These are phyloP conservation scores for Helianthus annuus DNA, from an alignment of 129 eudicot species.

Conservation along the genomic window HanXRQr2.0-SUNRISE NC_035441.2:182787003-182787502, in stretches of 20 bases:
- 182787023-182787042: conserved; percentile 91
- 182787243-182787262: too few species aligned
- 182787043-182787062: conserved; percentile 38
- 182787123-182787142: neutral
- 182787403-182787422: too few species aligned
- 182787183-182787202: too few species aligned
- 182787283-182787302: neutral
- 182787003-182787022: conserved; percentile 63
- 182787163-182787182: conserved; percentile 12
- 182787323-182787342: too few species aligned
- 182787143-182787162: conserved; percentile 1
- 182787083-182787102: neutral
- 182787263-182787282: neutral
- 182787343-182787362: too few species aligned
- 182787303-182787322: neutral
- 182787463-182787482: too few species aligned
- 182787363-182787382: too few species aligned
- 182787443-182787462: too few species aligned
- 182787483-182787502: too few species aligned
- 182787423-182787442: too few species aligned
- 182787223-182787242: neutral
- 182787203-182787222: neutral
- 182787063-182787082: neutral
- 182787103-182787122: neutral
- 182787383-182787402: too few species aligned